phyloP scores from a whole-genome alignment of 192 early-diverging fungal genomes.

The Entomortierella lignicola region DNA sequence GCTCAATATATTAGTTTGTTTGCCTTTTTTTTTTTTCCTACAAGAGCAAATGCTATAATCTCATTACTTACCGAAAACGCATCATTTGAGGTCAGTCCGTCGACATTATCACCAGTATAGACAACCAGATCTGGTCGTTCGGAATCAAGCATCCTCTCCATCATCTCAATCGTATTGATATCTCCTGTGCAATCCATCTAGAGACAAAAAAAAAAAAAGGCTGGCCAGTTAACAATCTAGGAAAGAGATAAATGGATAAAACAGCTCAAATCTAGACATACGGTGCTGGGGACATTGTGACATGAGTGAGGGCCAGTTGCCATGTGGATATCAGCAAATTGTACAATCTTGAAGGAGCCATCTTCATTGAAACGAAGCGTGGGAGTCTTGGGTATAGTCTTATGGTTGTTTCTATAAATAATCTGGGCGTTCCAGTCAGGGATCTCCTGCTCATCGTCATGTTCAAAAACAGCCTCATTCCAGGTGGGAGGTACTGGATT shows the following conservation, averaged over 20 bases:
- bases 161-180: slow-evolving; percentile 46
- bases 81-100: slow-evolving; percentile 48
- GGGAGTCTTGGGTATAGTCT: slow-evolving; percentile 14
- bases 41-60: no score
- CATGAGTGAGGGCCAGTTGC: slow-evolving; percentile 57
- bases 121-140: slow-evolving; percentile 60
- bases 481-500: slow-evolving; percentile 36
- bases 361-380: slow-evolving; percentile 49
- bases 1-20: not conserved
- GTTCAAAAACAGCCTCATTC: slow-evolving; percentile 19
- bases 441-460: not conserved
- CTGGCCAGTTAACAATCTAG: not conserved
- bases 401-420: slow-evolving; percentile 21
- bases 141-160: slow-evolving; percentile 55
- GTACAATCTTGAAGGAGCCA: slow-evolving; percentile 60
- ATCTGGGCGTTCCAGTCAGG: slow-evolving; percentile 45
- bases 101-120: slow-evolving; percentile 59
- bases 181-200: slow-evolving; percentile 59
- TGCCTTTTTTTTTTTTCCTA: no score
- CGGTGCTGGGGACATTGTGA: slow-evolving; percentile 36
- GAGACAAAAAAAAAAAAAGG: not conserved
- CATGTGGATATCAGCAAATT: slow-evolving; percentile 61
- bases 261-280: slow-evolving; percentile 10
- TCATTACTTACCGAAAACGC: slow-evolving; percentile 33
- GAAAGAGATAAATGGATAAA: no score